phyloP scores from a whole-genome alignment of 352 stramenopile genomes.

The Elongisporangium prolatum region DNA sequence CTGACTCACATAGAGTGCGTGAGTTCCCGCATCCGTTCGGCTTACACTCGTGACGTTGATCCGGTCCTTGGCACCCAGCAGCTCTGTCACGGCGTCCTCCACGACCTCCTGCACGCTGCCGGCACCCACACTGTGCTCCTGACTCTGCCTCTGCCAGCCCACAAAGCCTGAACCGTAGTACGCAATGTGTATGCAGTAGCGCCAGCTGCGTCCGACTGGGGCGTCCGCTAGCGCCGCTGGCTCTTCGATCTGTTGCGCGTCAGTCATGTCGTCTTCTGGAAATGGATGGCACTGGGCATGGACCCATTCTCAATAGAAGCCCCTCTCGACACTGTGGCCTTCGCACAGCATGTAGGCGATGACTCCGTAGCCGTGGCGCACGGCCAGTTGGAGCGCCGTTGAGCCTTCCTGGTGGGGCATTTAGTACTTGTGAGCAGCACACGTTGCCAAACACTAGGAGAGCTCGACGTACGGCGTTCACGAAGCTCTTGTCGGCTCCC shows the following conservation, averaged over 20 bases:
- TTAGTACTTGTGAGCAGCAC: not conserved
- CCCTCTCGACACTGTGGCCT: constrained; percentile 37
- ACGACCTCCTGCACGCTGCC: constrained; percentile 79
- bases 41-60: constrained; percentile 84
- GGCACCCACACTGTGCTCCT: constrained; percentile 39
- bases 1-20: constrained; percentile 71
- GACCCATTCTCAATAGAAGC: constrained; percentile 46
- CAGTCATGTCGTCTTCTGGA: constrained; percentile 10
- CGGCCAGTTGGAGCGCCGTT: constrained; percentile 57
- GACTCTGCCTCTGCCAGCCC: constrained; percentile 72
- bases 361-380: constrained; percentile 57
- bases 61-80: constrained; percentile 33
- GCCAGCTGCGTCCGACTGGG: constrained; percentile 15
- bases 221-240: not conserved
- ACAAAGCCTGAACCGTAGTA: constrained; percentile 76
- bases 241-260: constrained; percentile 4
- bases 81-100: constrained; percentile 57
- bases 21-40: constrained; percentile 77
- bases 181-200: constrained; percentile 69
- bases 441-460: not conserved
- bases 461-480: constrained; percentile 31
- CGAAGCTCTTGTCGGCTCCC: constrained; percentile 51
- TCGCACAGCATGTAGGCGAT: constrained; percentile 58
- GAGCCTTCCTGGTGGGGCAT: constrained; percentile 39
- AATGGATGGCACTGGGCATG: not conserved